phyloP scores from a whole-genome alignment of 2,329 filamentous ascomycete genomes.

The Lasiodiplodia citricola region DNA sequence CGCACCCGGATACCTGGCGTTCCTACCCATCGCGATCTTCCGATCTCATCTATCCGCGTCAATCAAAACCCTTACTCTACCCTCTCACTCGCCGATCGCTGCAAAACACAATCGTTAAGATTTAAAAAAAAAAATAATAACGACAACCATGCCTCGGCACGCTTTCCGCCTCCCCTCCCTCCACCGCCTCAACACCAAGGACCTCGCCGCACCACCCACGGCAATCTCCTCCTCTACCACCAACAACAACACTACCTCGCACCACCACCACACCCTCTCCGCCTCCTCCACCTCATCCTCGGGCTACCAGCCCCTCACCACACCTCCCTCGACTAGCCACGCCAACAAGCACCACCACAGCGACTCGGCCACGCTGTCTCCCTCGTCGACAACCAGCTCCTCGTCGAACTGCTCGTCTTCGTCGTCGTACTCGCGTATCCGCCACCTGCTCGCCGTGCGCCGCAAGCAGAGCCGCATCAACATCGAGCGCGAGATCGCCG shows the following conservation, averaged over 20 bases:
- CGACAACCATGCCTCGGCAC: constrained; percentile 15
- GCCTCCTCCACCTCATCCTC: background rate
- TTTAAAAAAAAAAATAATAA: too few relatives aligned
- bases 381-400: constrained; percentile 32
- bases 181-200: constrained; percentile 26
- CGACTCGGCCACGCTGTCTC: background rate
- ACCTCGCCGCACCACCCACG: constrained; percentile 10
- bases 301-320: constrained; percentile 14
- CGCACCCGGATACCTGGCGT: background rate
- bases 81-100: background rate
- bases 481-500: constrained; percentile 39
- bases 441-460: constrained; percentile 39
- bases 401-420: constrained; percentile 29
- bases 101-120: background rate
- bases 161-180: constrained; percentile 25
- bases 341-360: constrained; percentile 34
- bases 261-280: background rate
- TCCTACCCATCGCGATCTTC: background rate
- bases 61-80: background rate
- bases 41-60: background rate
- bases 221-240: background rate
- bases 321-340: constrained; percentile 25
- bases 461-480: constrained; percentile 41
- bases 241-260: background rate
- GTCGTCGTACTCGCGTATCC: constrained; percentile 35